Conservation (phyloP, 2,329 filamentous ascomycete species). For the Chrysoporthe puriensis region DNA sequence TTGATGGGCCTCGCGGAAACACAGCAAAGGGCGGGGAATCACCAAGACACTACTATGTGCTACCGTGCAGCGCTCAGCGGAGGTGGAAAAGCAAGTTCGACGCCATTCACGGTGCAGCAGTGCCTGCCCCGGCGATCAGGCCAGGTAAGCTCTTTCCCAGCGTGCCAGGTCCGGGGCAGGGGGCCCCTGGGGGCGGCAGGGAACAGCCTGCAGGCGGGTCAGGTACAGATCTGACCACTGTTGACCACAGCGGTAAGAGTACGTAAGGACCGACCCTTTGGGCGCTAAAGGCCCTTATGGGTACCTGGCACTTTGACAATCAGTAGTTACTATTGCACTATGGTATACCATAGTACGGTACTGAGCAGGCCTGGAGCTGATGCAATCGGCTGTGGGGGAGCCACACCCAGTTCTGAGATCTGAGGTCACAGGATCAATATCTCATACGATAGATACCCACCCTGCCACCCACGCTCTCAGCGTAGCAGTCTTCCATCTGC, state of each 20-base stretch:
- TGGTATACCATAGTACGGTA: no score
- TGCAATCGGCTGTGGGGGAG: background rate
- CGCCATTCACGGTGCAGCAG: background rate
- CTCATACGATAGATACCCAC: no score
- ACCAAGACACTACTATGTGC: background rate
- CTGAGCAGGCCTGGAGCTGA: background rate
- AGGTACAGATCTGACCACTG: background rate
- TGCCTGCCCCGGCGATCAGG: slow-evolving; percentile 13
- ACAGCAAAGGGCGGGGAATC: no score
- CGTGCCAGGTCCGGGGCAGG: background rate
- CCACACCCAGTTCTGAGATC: background rate
- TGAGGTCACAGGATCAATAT: no score
- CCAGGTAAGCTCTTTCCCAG: slow-evolving; percentile 13
- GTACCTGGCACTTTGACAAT: no score
- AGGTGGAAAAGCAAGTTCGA: background rate
- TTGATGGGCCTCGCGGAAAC: background rate
- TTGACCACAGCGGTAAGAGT: background rate
- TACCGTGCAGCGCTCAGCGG: no score
- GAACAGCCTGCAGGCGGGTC: background rate
- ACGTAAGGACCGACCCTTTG: background rate
- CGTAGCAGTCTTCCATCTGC: no score
- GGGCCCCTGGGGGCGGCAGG: background rate
- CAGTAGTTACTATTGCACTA: no score
- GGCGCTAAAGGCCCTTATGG: background rate
- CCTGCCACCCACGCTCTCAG: no score